Percentiles rank a stretch among this genome's conserved stretches.
Conservation (phyloP, 169 alveolate genomes). For the Plasmodium gaboni region DNA sequence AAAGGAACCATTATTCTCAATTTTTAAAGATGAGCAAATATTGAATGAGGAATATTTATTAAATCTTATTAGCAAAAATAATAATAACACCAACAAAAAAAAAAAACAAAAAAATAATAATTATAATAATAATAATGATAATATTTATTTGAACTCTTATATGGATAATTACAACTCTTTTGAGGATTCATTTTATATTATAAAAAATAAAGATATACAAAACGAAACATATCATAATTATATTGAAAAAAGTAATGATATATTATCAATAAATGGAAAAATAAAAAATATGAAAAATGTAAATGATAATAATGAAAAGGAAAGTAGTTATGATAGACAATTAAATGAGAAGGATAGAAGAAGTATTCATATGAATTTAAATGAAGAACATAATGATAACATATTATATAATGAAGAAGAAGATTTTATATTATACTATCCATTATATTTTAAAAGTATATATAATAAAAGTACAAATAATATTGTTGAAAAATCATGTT, state of each 20-base stretch:
- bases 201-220: slow-evolving; percentile 3
- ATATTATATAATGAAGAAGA: slow-evolving; percentile 9
- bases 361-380: too few relatives aligned
- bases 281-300: not conserved
- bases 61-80: slow-evolving; percentile 6
- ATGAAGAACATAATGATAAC: not conserved
- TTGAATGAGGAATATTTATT: slow-evolving; percentile 38
- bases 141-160: not conserved
- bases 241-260: not conserved
- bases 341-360: not conserved
- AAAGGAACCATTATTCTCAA: slow-evolving; percentile 48
- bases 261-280: not conserved
- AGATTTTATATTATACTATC: slow-evolving; percentile 51
- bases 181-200: not conserved
- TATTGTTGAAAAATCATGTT: slow-evolving; percentile 25
- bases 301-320: not conserved
- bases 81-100: too few relatives aligned
- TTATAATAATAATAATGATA: too few relatives aligned
- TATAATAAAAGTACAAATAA: slow-evolving; percentile 31
- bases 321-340: not conserved
- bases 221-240: not conserved
- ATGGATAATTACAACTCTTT: slow-evolving; percentile 23
- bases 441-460: slow-evolving; percentile 66
- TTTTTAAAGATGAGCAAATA: slow-evolving; percentile 52
- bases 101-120: too few relatives aligned